Evolutionary conservation across 257 asterid genomes (phyloP), one percentile per base, ranked within the genome.

Genomic region (Solanum tarapatanum): DNA sequence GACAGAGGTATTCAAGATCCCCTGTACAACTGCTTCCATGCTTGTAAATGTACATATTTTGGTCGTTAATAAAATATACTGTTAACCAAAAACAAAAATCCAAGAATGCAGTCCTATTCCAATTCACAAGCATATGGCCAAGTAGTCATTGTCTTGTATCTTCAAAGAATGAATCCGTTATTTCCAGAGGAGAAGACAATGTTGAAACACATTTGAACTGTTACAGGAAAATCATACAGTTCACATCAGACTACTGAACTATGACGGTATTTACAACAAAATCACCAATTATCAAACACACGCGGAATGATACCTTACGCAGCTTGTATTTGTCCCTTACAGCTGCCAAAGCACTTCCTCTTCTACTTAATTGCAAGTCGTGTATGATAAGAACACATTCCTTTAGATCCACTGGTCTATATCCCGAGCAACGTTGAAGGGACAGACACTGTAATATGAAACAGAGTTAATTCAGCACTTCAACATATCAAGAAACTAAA

Each of bases 161-260:
- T 43, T 82, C 90, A 13, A 93, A 96, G 80, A 89, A 94, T 19
- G 89, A 77, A 55, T 89, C 91, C 0, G 95, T 95, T 88, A 96
- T 89, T 41, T 90, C 91, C 14, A 87, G 87, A 62, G 95, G 96
- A 11, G 95, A 62, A 11, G 91, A 88, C 87, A 94, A 75, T 8
- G 86, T 75, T 3, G 98, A 94, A n/a, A 96, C 98, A 11, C 92
- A 91, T 88, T 96, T 94, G 95, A 94, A 96, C 98, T 96, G 98
- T 89, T 80, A 55, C 87, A 86, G 19, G 33, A 45, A 89, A 43
- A 86, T 58, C 37, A 69, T 48, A 66, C 36, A 62, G 39, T 83
- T 85, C 21, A 23, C 32, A 69, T 62, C 12, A 87, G 86, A 24
- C 17, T 35, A 24, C 21, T 33, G n/a, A 21, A 8, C 14, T 8